Evolutionary conservation across 2,329 filamentous ascomycete genomes (phyloP).

Genomic region (Sordariomycetes sp.): DNA sequence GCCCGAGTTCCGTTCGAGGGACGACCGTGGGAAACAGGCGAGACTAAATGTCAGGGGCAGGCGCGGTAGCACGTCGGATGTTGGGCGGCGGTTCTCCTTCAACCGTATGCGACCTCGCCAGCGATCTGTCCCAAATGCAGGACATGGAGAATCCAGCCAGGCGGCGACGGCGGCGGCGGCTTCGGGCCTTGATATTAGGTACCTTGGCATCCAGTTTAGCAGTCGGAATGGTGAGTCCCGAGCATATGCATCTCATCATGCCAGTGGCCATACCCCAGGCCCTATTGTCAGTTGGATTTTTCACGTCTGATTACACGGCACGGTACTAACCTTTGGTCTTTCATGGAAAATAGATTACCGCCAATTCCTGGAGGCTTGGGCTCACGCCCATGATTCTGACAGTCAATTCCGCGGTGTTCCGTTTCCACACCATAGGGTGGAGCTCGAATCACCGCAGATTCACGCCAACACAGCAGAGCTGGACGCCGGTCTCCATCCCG

Average conservation of each 20-base stretch:
- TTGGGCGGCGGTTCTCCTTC: slow-evolving; percentile 29
- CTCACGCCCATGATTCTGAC: slow-evolving; percentile 32
- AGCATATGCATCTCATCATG: not conserved
- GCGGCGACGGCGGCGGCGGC: slow-evolving; percentile 9
- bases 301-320: not conserved
- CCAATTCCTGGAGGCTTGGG: slow-evolving; percentile 35
- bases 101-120: slow-evolving; percentile 28
- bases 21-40: slow-evolving; percentile 33
- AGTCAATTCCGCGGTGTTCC: slow-evolving; percentile 32
- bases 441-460: slow-evolving; percentile 36
- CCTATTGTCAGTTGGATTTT: not conserved
- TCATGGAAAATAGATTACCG: slow-evolving; percentile 24
- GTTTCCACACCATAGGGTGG: slow-evolving; percentile 32
- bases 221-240: slow-evolving; percentile 28
- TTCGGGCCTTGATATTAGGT: slow-evolving; percentile 28
- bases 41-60: slow-evolving; percentile 29
- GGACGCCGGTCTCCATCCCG: slow-evolving; percentile 14
- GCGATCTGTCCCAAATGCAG: slow-evolving; percentile 14
- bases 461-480: slow-evolving; percentile 14
- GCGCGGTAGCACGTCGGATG: slow-evolving; percentile 28
- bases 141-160: slow-evolving; percentile 10
- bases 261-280: not conserved
- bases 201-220: slow-evolving; percentile 39
- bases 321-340: not conserved
- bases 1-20: slow-evolving; percentile 30